Base-by-base conservation (phyloP, 768 basidiomycete species). In the Candolleomyces efflorescens region DNA sequence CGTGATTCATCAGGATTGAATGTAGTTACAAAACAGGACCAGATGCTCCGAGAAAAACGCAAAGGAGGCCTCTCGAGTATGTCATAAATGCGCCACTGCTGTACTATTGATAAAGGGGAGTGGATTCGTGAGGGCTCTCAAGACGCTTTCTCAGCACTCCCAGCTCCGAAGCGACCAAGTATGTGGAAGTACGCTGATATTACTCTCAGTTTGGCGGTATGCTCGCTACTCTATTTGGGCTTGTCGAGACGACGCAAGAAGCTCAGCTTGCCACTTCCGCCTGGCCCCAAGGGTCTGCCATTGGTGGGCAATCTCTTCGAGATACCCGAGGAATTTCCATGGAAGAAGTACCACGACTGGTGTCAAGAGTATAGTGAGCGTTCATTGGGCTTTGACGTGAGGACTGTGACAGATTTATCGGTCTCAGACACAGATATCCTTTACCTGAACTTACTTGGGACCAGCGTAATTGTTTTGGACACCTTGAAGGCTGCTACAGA, bases 231-330 rank as follows among this genome's bases (percentile, higher is more conserved):
- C 17, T 50, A 50, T 27, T 32, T 7, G 6, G 23, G 12, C 5
- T 11, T 50, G 23, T 26, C 6, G 6, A 50, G 13, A 10, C 5
- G 49, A 12, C 5, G 11, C 3, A 50, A 50, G 27, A 10, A 17
- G n/a, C n/a, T 18, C 12, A 32, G n/a, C 27, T 36, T 70, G 13
- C 70, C 67, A 0, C 63, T 78, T 5, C 77, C 77, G 7, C 78
- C 78, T n/a, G 78, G 78, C 39, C 78, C 78, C 2, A 73, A 62
- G 44, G 69, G 69, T 24, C 64, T 71, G n/a, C 75, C 75, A 23
- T 38, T 79, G 10, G 65, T 78, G 23, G 77, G 77, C 5, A 78
- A 77, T 59, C 54, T 78, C 5, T 48, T 70, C 22, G 71, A 78
- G 47, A 62, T 80, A 55, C 78, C 78, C 3, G 60, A 65, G 39